phyloP scores from a whole-genome alignment of 352 stramenopile species.

The Globisporangium nagaii region DNA sequence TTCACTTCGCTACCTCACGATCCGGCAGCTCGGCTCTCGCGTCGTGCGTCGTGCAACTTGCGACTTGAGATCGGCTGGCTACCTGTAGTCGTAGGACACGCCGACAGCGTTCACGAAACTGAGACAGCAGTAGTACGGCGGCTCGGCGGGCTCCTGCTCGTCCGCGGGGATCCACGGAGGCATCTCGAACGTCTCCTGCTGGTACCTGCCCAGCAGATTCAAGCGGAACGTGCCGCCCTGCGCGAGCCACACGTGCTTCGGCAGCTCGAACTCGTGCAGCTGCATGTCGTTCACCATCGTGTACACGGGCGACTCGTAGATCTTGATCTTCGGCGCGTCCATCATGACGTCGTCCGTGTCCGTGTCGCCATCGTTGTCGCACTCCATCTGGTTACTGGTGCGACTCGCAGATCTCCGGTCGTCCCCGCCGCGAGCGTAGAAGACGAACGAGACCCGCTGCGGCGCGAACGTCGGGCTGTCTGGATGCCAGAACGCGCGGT shows the following conservation, averaged over 20 bases:
- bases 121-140: constrained; percentile 72
- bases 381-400: not conserved
- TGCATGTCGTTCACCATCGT: constrained; percentile 58
- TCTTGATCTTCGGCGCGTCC: not conserved
- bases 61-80: not conserved
- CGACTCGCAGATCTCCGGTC: no score
- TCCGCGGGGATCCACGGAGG: constrained; percentile 43
- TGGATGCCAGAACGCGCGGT: constrained; percentile 75
- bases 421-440: constrained; percentile 44
- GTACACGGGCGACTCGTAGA: constrained; percentile 54
- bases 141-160: constrained; percentile 21
- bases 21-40: no score
- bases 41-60: not conserved
- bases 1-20: constrained; percentile 2
- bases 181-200: constrained; percentile 45
- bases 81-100: constrained; percentile 9
- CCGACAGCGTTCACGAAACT: constrained; percentile 51
- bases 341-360: constrained; percentile 2
- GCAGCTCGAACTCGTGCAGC: constrained; percentile 55
- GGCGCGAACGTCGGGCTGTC: constrained; percentile 66
- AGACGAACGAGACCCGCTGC: constrained; percentile 44
- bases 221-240: constrained; percentile 36
- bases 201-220: constrained; percentile 52
- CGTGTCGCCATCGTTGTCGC: constrained; percentile 5
- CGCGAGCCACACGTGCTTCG: constrained; percentile 35